Base-by-base conservation (phyloP, 1,139 yeast genomes). In the Candida pseudoviswanathii region DNA sequence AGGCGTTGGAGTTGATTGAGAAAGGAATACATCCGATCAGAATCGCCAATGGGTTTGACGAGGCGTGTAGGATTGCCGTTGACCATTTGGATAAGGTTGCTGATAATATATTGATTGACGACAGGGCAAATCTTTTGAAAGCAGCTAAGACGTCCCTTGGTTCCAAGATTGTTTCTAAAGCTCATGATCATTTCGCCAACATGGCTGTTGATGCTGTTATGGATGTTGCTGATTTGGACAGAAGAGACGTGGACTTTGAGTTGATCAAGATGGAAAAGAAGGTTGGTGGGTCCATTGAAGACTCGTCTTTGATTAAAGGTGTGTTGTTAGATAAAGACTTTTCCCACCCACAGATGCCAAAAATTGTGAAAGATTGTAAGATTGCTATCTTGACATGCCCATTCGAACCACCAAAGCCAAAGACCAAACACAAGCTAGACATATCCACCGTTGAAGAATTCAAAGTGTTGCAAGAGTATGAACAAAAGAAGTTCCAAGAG, bases 391-490 rank as follows among this genome's bases (percentile, higher is more conserved):
- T 94, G 66, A 94, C 99, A 2, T 92, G 98, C 74, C 98, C 99
- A 60, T 94, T 94, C 66, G 99, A 94, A 75, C 99, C 99, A 41
- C 99, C 99, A 60, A 94, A 94, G 73, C 99, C 99, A 59, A 95
- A 94, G 75, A 95, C 99, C 22, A 94, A 94, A 72, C 99, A 95
- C 74, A 94, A 94, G 78, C 80, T 94, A 63, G 97, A 94, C 66
- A 94, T 95, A 56, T 82, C 94, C 21, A 75, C 87, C 22, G 97
- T 91, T 24, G 98, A 92, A 62, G 99, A 95, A 70, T 94, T 92
- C 73, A 82, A 87, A 68, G 87, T 82, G 53, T 80, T 94, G 64
- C 99, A 95, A 73, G 83, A 83, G 47, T 94, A 94, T 66, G 99
- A 94, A 75, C 95, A 87, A 58, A 85, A 85, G 56, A 92, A 90